Evolutionary conservation across 306 rosid genomes (phyloP).

Genomic region (Cicer judaicum): DNA sequence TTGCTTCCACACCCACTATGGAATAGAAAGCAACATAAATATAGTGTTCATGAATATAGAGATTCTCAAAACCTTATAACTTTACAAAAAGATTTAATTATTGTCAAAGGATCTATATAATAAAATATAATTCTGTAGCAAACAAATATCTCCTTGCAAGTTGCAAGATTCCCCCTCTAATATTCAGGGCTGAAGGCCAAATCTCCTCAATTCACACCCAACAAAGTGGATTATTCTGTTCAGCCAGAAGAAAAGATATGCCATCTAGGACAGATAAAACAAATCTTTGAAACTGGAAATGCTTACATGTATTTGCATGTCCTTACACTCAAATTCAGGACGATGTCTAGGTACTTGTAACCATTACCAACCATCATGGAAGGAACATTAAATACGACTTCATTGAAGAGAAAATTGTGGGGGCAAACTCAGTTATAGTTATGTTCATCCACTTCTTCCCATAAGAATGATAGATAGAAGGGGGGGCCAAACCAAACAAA

Average conservation of each 20-base stretch:
- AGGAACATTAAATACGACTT: constrained; percentile 45
- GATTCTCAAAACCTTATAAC: constrained; percentile 33
- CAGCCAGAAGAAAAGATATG: neutral
- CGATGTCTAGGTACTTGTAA: constrained; percentile 59
- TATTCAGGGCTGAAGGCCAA: constrained; percentile 9
- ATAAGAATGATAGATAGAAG: constrained; percentile 42
- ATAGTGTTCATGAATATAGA: constrained; percentile 29
- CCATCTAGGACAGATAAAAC: no score
- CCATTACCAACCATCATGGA: constrained; percentile 51
- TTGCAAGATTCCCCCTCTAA: constrained; percentile 27
- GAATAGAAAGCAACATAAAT: constrained; percentile 43
- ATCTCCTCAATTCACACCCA: constrained; percentile 3
- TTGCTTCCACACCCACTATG: constrained; percentile 40
- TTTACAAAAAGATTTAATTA: constrained; percentile 30
- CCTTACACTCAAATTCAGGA: constrained; percentile 14
- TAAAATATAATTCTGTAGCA: constrained; percentile 22
- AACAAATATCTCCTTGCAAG: constrained; percentile 42
- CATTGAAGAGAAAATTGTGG: constrained; percentile 55
- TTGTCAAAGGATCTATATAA: constrained; percentile 44
- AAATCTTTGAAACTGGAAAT: constrained; percentile 10
- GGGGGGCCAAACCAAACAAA: constrained; percentile 47
- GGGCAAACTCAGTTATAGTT: constrained; percentile 58
- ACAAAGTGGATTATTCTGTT: constrained; percentile 26
- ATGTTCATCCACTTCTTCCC: constrained; percentile 62
- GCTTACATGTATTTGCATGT: constrained; percentile 29